A percentile compares a stretch with the other conserved stretches of the same genome.
Conservation (phyloP, 2,329 filamentous ascomycete genomes). For the Coniochaeta sp. region DNA sequence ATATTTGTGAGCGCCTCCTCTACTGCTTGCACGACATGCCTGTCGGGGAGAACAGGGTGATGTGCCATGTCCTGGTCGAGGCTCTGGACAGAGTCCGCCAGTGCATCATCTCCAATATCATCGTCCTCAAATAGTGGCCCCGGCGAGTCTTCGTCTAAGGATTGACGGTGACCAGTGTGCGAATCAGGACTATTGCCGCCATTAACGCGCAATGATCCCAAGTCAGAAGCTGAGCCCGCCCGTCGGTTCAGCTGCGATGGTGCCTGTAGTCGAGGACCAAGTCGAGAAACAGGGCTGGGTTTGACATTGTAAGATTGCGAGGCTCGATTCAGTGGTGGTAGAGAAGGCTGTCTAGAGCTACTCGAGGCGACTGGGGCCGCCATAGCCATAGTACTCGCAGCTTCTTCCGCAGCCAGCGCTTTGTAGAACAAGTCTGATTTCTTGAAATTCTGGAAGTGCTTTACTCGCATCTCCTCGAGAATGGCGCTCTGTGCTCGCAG, state of each 20-base stretch:
- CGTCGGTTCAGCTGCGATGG: conserved; percentile 23
- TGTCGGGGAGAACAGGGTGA: conserved; percentile 56
- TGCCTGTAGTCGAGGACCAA: conserved; percentile 28
- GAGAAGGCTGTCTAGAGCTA: conserved; percentile 24
- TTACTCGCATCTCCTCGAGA: conserved; percentile 75
- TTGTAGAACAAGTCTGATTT: conserved; percentile 95
- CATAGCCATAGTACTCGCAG: conserved; percentile 27
- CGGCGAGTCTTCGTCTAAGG: conserved; percentile 55
- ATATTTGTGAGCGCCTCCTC: conserved; percentile 89
- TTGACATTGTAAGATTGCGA: conserved; percentile 34
- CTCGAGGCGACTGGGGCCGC: conserved; percentile 13
- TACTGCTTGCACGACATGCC: conserved; percentile 81
- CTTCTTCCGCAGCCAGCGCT: conserved; percentile 82
- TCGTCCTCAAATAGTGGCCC: conserved; percentile 74
- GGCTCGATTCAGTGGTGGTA: conserved; percentile 18
- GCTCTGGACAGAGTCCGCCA: conserved; percentile 67
- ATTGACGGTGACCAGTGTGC: conserved; percentile 46
- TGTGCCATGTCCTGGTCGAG: conserved; percentile 64
- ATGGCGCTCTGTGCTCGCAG: conserved; percentile 75
- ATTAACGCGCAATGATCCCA: conserved; percentile 29
- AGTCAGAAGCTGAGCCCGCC: conserved; percentile 39
- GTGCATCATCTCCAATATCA: conserved; percentile 62
- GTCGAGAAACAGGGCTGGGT: conserved; percentile 33
- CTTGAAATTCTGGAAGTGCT: conserved; percentile 79
- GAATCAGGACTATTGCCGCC: conserved; percentile 29